Evolutionary conservation across 73 alveolate genomes (phyloP), one percentile per base, ranked within the genome.

Genomic region (Paramecium bursaria): DNA sequence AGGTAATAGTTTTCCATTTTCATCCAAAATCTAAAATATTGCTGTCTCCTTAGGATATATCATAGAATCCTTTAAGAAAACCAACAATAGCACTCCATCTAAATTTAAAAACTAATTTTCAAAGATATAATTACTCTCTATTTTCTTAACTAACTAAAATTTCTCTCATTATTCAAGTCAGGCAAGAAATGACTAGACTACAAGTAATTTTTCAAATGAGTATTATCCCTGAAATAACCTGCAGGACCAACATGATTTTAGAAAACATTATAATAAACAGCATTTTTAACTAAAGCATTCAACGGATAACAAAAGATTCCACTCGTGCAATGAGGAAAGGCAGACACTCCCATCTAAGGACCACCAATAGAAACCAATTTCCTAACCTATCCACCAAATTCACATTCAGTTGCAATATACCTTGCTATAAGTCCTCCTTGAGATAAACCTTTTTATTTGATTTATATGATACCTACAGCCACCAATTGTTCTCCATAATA

Each of bases 351-450:
- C 88, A 90, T 90, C 11, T 93, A 85, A 1, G 99, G 99, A 10
- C 97, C 97, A 0, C 99, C 99, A 52, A 95, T 82, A 13, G 98
- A 49, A n/a, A 90, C 87, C 60, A 88, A 80, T 67, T 88, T 93
- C 1, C 42, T 25, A 2, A 87, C 98, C 73, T 22, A 51, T 39
- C 98, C 99, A 46, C 85, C 87, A 75, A 88, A 91, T 48, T 86
- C 90, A 87, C 99, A 95, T 67, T 91, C 93, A 75, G 94, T 97
- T 25, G 93, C 91, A 60, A 95, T 88, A 51, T 91, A 90, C 90
- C 99, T 91, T 17, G 98, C 98, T 39, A 93, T 53, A 17, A 95
- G 90, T 9, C 97, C 98, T 1, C 99, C 99, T 87, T 95, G 92
- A 47, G 97, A 90, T 50, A 92, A 75, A 5, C 97, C 94, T n/a